Conservation (phyloP, 352 stramenopile species). For the Phytophthora syringae region DNA sequence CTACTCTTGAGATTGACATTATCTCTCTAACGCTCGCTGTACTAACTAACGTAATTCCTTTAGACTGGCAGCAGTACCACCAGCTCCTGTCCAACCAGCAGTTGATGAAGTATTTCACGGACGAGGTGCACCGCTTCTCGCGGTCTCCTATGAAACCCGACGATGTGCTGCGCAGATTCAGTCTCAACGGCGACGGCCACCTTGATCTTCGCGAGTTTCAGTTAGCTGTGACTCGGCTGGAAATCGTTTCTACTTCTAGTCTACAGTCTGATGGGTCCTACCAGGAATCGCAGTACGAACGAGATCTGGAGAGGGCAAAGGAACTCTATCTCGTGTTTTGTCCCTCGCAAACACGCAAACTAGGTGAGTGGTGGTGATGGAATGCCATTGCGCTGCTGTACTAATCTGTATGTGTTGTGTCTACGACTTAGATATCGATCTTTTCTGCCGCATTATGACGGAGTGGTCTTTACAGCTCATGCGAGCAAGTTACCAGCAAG, state of each 20-base stretch:
- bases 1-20: background rate
- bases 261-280: conserved; percentile 1
- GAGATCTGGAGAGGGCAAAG: conserved; percentile 37
- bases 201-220: conserved; percentile 81
- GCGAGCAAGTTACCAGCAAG: conserved; percentile 45
- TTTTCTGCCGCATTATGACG: conserved; percentile 85
- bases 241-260: conserved; percentile 43
- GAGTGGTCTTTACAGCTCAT: conserved; percentile 78
- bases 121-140: conserved; percentile 68
- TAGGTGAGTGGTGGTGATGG: conserved; percentile 36
- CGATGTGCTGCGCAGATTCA: conserved; percentile 74
- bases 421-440: conserved; percentile 60
- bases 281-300: conserved; percentile 14
- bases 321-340: conserved; percentile 80
- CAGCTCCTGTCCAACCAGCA: conserved; percentile 62
- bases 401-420: background rate
- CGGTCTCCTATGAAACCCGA: conserved; percentile 69
- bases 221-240: conserved; percentile 72
- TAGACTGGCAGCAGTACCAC: conserved; percentile 78
- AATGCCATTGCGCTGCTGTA: background rate
- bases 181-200: conserved; percentile 77
- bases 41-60: conserved; percentile 2
- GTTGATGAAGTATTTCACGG: conserved; percentile 65
- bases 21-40: background rate
- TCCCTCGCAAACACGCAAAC: conserved; percentile 64